Conservation (phyloP, 2,329 filamentous ascomycete genomes). For the Calonectria ilicicola region DNA sequence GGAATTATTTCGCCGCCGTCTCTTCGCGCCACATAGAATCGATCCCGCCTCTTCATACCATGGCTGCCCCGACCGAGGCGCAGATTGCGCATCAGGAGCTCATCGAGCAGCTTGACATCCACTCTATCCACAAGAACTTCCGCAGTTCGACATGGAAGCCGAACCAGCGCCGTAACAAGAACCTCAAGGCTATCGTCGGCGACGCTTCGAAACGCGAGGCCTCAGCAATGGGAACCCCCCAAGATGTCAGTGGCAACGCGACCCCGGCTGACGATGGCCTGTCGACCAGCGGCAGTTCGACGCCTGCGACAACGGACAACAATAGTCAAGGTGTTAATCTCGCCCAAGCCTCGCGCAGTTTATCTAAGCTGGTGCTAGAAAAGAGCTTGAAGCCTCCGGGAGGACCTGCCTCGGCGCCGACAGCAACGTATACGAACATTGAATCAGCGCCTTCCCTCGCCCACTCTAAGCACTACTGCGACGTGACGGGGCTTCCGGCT, state of each 20-base stretch:
- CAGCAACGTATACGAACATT: conserved; percentile 94
- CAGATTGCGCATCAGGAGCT: conserved; percentile 86
- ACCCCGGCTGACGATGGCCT: conserved; percentile 71
- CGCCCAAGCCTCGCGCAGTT: conserved; percentile 86
- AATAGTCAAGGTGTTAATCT: conserved; percentile 45
- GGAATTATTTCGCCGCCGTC: too few species aligned
- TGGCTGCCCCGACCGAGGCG: conserved; percentile 76
- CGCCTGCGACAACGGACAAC: conserved; percentile 59
- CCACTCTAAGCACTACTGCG: conserved; percentile 91
- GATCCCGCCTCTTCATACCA: conserved; percentile 36
- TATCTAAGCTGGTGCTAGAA: conserved; percentile 90
- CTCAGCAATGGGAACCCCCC: conserved; percentile 83
- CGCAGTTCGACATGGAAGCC: conserved; percentile 92
- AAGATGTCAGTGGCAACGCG: conserved; percentile 79
- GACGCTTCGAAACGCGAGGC: conserved; percentile 91
- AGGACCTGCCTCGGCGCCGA: conserved; percentile 64
- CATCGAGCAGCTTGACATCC: conserved; percentile 92
- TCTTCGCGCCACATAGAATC: neutral
- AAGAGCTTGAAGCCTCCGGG: conserved; percentile 71
- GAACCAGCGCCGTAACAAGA: conserved; percentile 97
- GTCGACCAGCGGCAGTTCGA: conserved; percentile 69
- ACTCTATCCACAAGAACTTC: conserved; percentile 87
- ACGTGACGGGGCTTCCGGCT: conserved; percentile 92
- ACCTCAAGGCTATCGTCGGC: conserved; percentile 94
- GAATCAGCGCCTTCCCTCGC: conserved; percentile 92